Evolutionary conservation across 306 rosid genomes (phyloP).

Genomic region (Quercus glauca): DNA sequence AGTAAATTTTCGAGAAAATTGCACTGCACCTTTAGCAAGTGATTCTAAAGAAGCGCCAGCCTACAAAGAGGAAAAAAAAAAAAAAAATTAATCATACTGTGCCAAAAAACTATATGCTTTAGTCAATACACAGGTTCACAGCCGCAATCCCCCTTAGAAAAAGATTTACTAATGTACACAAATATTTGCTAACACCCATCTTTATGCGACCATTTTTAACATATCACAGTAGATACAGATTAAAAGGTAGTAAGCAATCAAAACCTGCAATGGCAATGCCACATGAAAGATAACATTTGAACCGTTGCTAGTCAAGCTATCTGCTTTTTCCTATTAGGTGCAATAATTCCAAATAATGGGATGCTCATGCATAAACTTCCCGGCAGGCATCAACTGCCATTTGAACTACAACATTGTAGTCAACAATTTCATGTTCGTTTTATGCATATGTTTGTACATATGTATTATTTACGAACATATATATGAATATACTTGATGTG

Average conservation of each 20-base stretch:
- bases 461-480: no score
- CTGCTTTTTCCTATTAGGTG: no score
- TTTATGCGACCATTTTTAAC: neutral
- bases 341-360: no score
- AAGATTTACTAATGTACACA: neutral
- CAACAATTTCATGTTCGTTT: no score
- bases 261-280: neutral
- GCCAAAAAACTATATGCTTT: neutral
- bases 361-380: no score
- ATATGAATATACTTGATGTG: no score
- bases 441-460: no score
- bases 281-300: neutral
- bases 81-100: neutral
- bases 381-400: no score
- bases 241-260: neutral
- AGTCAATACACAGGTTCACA: neutral
- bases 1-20: constrained; percentile 74
- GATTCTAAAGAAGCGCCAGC: constrained; percentile 98
- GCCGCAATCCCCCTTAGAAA: neutral
- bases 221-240: neutral
- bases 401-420: no score
- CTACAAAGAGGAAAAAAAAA: constrained; percentile 39
- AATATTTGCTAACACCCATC: neutral
- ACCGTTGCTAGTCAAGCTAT: no score
- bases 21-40: constrained; percentile 96